Evolutionary conservation across 2,329 filamentous ascomycete species (phyloP).

Genomic region (Phoma herbarum): DNA sequence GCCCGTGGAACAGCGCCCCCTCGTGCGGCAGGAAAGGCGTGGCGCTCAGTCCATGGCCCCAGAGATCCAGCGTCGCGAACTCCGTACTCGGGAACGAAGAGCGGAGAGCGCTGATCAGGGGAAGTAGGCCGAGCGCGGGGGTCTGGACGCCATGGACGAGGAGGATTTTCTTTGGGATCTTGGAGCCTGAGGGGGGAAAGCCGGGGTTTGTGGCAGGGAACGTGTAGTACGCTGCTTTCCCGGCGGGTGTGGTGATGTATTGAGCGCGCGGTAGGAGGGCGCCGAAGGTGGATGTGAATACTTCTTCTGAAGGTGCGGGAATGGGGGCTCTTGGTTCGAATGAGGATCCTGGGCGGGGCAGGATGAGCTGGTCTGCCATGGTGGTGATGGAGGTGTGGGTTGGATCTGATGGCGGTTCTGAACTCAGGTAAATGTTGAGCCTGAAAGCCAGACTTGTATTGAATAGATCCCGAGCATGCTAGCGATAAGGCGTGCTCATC

Average conservation of each 20-base stretch:
- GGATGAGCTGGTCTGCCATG: conserved; percentile 14
- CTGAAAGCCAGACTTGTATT: neutral
- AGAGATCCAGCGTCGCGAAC: conserved; percentile 59
- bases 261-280: conserved; percentile 51
- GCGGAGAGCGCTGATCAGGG: conserved; percentile 53
- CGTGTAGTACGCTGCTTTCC: conserved; percentile 55
- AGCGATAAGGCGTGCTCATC: neutral
- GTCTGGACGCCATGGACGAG: conserved; percentile 63
- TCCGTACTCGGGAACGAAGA: conserved; percentile 49
- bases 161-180: conserved; percentile 45
- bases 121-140: conserved; percentile 59
- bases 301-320: conserved; percentile 48
- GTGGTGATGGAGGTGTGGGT: neutral
- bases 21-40: conserved; percentile 57
- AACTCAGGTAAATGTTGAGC: neutral
- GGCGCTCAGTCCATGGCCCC: conserved; percentile 63
- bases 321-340: conserved; percentile 26
- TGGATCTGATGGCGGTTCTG: neutral
- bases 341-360: conserved; percentile 40
- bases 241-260: conserved; percentile 45
- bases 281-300: conserved; percentile 53
- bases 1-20: conserved; percentile 54
- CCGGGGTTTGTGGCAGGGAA: conserved; percentile 42
- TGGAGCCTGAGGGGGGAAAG: conserved; percentile 31
- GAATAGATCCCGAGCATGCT: neutral